phyloP scores from a whole-genome alignment of 2,329 filamentous ascomycete genomes.

The Paramyrothecium roridum region DNA sequence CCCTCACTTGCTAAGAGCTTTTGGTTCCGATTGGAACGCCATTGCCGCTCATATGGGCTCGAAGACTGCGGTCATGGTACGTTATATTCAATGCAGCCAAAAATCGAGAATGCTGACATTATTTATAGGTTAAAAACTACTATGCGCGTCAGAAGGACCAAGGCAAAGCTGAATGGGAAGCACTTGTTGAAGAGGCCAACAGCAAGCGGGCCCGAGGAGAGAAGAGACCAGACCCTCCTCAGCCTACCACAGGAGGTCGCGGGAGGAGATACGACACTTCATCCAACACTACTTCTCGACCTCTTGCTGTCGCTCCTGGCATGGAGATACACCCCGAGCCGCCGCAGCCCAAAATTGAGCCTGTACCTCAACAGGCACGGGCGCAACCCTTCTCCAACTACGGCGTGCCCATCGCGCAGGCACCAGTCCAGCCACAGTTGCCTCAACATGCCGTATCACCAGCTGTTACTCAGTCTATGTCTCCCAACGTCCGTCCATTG shows the following conservation, averaged over 20 bases:
- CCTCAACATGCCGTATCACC: constrained; percentile 36
- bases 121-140: constrained; percentile 63
- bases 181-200: constrained; percentile 59
- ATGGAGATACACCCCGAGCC: constrained; percentile 43
- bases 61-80: constrained; percentile 83
- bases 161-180: constrained; percentile 56
- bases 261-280: constrained; percentile 48
- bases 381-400: constrained; percentile 39
- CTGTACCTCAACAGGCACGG: constrained; percentile 24
- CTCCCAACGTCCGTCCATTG: constrained; percentile 39
- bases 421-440: constrained; percentile 26
- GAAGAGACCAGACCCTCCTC: constrained; percentile 56
- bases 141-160: constrained; percentile 62
- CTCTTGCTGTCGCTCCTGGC: constrained; percentile 46
- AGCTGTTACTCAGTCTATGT: constrained; percentile 41
- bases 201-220: constrained; percentile 53
- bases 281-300: constrained; percentile 26
- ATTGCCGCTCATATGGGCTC: constrained; percentile 79
- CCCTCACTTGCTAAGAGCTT: constrained; percentile 66
- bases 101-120: constrained; percentile 6
- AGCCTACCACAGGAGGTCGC: constrained; percentile 45
- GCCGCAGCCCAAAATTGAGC: constrained; percentile 43
- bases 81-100: constrained; percentile 16
- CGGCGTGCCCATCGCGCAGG: constrained; percentile 44
- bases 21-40: constrained; percentile 74